Evolutionary conservation across 2,329 filamentous ascomycete species (phyloP), one percentile per base, ranked within the genome.

Genomic region (Fusarium siculi): DNA sequence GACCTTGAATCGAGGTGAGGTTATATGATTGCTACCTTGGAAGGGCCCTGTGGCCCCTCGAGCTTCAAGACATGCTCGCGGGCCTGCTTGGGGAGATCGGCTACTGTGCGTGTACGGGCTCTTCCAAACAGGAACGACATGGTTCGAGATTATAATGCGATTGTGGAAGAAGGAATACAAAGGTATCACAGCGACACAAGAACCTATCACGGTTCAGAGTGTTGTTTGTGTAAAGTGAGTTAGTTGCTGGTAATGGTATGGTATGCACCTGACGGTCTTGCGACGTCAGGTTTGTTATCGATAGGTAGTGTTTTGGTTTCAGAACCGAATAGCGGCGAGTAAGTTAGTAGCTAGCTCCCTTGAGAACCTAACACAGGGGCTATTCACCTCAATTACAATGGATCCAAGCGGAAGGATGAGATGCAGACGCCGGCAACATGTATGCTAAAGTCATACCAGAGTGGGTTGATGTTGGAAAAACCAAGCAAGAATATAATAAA

Each of bases 71-170:
- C 81, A 83, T 87, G 85, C 36, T 89, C 87, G 66, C 85, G 85
- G 49, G 88, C 88, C 79, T 89, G 88, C 76, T 87, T 87, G 63
- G 87, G 84, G 46, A 90, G 81, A 76, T 90, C 88, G 52, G 85
- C 82, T 30, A 86, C 85, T 63, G 87, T 85, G 73, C 87, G 84
- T 73, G 86, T 84, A 68, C 86, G 83, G 61, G 84, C 84, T 77
- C 88, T 84, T 66, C 86, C 87, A 72, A 90, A 90, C 53, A 90
- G 81, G 78, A 90, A 90, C 37, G 88, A 88, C 86, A 88, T 88
- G 52, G 47, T 34, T 65, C 37, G 34, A 52, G 54, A 43, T 43
- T 52, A 55, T 64, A 60, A 49, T 39, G 42, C 23, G 44, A 21
- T 49, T 30, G 36, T 34, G 30, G 39, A n/a, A 52, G 32, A 40